These are phyloP conservation scores for Bipolaris zeicola DNA, from an alignment of 2,329 filamentous ascomycete genomes.

Conservation along the genomic window DNA sequence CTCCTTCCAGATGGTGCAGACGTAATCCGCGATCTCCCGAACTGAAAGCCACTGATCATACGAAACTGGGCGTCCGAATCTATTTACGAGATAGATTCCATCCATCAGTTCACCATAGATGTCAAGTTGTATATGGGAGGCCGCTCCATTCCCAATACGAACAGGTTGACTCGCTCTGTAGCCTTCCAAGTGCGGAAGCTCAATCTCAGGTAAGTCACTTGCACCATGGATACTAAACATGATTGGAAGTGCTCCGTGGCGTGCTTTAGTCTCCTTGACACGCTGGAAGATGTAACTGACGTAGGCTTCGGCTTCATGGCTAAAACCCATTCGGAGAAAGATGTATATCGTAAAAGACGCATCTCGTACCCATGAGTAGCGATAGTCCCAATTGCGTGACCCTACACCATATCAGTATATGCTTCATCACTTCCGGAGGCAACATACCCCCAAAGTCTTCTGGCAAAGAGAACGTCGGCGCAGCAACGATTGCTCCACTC, in stretches of 20 bases:
- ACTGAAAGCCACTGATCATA: conserved; percentile 79
- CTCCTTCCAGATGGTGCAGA: conserved; percentile 68
- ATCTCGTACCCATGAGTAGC: conserved; percentile 80
- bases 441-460: conserved; percentile 58
- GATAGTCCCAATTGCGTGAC: conserved; percentile 67
- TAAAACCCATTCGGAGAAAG: conserved; percentile 75
- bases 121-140: conserved; percentile 77
- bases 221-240: conserved; percentile 77
- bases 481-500: conserved; percentile 76
- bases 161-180: conserved; percentile 74
- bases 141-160: conserved; percentile 77
- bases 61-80: conserved; percentile 73
- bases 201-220: conserved; percentile 73
- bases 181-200: conserved; percentile 72
- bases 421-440: background rate
- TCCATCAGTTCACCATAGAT: conserved; percentile 83
- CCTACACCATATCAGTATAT: conserved; percentile 46
- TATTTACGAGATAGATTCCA: conserved; percentile 77
- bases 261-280: conserved; percentile 64
- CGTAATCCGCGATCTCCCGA: conserved; percentile 71
- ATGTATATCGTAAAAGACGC: conserved; percentile 79
- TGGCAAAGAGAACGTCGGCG: conserved; percentile 77
- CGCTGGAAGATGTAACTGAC: conserved; percentile 78
- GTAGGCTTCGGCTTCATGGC: conserved; percentile 75
- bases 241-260: conserved; percentile 71